phyloP scores from a whole-genome alignment of 345 rosid genomes.

The Cardiospermum halicacabum region DNA sequence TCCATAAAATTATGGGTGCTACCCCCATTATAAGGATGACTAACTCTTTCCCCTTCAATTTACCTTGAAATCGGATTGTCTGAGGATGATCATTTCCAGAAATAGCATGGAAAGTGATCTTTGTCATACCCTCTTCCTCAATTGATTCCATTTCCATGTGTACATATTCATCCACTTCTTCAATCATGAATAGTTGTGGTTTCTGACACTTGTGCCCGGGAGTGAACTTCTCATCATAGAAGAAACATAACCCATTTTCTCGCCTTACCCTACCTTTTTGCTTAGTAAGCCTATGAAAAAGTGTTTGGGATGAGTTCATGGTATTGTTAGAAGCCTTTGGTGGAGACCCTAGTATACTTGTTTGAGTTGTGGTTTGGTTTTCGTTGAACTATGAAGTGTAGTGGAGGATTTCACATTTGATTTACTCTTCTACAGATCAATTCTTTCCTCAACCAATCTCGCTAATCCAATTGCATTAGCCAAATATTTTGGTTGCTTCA shows the following conservation, averaged over 20 bases:
- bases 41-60: background rate
- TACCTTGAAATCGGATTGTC: background rate
- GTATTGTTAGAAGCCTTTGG: no score
- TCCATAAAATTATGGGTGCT: no score
- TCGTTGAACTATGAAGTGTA: no score
- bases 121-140: background rate
- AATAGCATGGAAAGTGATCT: background rate
- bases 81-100: background rate
- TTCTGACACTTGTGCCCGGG: background rate
- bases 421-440: no score
- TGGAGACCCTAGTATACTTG: no score
- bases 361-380: no score
- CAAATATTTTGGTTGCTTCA: no score
- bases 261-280: background rate
- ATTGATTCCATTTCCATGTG: background rate
- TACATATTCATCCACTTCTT: background rate
- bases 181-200: background rate
- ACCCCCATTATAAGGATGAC: background rate
- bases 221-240: background rate
- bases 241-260: background rate
- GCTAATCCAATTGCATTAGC: no score
- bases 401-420: no score
- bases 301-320: no score
- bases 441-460: no score
- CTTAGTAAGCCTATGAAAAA: no score